Percentiles rank a stretch among this genome's conserved stretches.
Evolutionary conservation across 2,329 filamentous ascomycete genomes (phyloP).

Genomic region (Gaeumannomyces sp.): DNA sequence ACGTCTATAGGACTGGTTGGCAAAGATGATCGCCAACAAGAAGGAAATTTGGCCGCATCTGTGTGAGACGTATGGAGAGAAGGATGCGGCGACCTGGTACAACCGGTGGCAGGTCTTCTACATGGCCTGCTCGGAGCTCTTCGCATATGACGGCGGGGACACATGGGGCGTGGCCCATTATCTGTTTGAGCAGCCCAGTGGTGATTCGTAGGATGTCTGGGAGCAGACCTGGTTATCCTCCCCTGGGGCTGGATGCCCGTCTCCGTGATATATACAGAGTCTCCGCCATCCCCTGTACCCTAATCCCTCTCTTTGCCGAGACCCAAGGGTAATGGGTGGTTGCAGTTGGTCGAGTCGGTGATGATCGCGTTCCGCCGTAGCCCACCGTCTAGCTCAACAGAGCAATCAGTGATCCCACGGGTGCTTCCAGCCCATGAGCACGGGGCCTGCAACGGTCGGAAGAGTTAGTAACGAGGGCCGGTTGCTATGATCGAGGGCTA

Average conservation of each 20-base stretch:
- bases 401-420: conserved; percentile 79
- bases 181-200: conserved; percentile 52
- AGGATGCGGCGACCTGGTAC: conserved; percentile 56
- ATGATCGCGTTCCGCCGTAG: background rate
- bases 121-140: conserved; percentile 64
- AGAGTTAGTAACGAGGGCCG: conserved; percentile 12
- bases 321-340: background rate
- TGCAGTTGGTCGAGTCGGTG: background rate
- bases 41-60: conserved; percentile 57
- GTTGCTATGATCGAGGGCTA: background rate
- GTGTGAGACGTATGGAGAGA: conserved; percentile 57
- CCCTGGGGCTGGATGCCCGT: background rate
- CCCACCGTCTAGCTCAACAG: background rate
- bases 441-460: conserved; percentile 47
- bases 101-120: conserved; percentile 69
- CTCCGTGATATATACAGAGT: conserved; percentile 4
- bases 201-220: background rate
- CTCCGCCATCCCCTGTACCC: background rate
- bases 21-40: conserved; percentile 52
- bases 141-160: conserved; percentile 59
- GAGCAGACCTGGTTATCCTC: background rate
- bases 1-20: conserved; percentile 49
- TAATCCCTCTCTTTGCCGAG: background rate
- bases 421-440: conserved; percentile 87
- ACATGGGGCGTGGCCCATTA: conserved; percentile 64